phyloP scores from a whole-genome alignment of 2,329 filamentous ascomycete genomes.

The Aspergillus luchuensis region DNA sequence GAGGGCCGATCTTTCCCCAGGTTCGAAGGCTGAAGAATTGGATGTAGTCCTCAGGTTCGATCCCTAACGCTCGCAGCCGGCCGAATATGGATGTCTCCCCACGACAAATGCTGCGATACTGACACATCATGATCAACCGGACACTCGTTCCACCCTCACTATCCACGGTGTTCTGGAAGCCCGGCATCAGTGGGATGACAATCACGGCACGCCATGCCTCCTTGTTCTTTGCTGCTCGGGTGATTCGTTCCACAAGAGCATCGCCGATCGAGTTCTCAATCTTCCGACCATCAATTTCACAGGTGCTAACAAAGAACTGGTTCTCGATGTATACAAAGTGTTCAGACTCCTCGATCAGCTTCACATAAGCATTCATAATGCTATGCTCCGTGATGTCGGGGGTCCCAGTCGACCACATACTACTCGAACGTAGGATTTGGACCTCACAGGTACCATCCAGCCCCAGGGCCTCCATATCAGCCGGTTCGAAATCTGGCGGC shows the following conservation, averaged over 20 bases:
- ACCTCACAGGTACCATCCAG: constrained; percentile 94
- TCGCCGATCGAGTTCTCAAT: constrained; percentile 94
- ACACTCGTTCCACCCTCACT: constrained; percentile 93
- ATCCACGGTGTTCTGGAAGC: constrained; percentile 95
- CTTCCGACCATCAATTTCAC: constrained; percentile 80
- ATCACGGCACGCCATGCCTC: constrained; percentile 91
- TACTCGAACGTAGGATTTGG: constrained; percentile 88
- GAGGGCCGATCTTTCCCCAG: constrained; percentile 86
- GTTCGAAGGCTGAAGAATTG: constrained; percentile 89
- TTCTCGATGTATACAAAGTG: constrained; percentile 99
- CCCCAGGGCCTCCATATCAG: constrained; percentile 83
- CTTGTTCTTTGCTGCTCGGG: constrained; percentile 76
- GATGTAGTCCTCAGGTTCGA: constrained; percentile 94
- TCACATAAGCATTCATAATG: constrained; percentile 93
- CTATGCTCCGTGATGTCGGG: constrained; percentile 83
- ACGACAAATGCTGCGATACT: constrained; percentile 93
- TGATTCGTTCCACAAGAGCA: constrained; percentile 87
- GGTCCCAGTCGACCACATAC: constrained; percentile 88
- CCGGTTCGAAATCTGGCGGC: constrained; percentile 84
- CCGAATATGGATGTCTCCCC: constrained; percentile 92
- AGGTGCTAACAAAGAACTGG: constrained; percentile 96
- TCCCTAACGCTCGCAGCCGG: constrained; percentile 72
- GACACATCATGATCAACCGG: constrained; percentile 92
- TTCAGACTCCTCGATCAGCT: constrained; percentile 91
- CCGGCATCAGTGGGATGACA: constrained; percentile 94